Percentiles rank a stretch among this genome's conserved stretches.
Conservation (phyloP, 352 stramenopile species). For the Globisporangium uncinulatum region DNA sequence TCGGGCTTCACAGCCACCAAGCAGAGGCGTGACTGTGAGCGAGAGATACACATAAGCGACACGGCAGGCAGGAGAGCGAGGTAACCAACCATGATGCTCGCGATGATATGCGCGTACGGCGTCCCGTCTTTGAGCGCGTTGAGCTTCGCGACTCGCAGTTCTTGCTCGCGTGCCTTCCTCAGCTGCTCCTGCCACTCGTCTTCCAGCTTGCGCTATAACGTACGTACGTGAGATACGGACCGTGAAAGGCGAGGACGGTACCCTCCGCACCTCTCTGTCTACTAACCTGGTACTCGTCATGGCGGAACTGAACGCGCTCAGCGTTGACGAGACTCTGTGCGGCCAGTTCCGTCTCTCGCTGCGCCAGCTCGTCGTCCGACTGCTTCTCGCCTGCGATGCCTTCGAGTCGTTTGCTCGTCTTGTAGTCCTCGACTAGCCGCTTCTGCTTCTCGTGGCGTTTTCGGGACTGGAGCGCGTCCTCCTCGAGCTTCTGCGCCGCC, state of each 20-base stretch:
- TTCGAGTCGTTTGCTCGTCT: constrained; percentile 38
- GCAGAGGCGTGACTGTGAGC: not conserved
- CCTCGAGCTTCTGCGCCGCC: constrained; percentile 25
- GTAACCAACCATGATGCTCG: constrained; percentile 39
- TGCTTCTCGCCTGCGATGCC: constrained; percentile 38
- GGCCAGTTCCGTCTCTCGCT: constrained; percentile 25
- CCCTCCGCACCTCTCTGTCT: not conserved
- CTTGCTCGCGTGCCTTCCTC: constrained; percentile 21
- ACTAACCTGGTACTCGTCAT: constrained; percentile 47
- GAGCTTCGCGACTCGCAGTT: constrained; percentile 34
- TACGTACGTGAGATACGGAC: not conserved
- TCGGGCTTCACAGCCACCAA: constrained; percentile 32
- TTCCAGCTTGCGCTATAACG: constrained; percentile 43
- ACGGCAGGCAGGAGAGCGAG: not conserved
- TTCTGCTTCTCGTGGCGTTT: constrained; percentile 47
- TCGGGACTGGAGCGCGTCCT: constrained; percentile 32
- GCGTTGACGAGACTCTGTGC: constrained; percentile 41
- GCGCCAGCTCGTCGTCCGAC: constrained; percentile 25
- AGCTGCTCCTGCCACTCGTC: constrained; percentile 29
- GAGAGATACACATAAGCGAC: not conserved
- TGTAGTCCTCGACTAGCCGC: constrained; percentile 52
- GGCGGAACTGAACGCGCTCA: constrained; percentile 59
- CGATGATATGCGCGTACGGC: constrained; percentile 61
- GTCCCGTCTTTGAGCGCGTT: constrained; percentile 60
- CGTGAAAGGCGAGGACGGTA: not conserved